A percentile compares a stretch with the other conserved stretches of the same genome.
Conservation (phyloP, 83 land plant species). For the Diphasiastrum complanatum region DNA sequence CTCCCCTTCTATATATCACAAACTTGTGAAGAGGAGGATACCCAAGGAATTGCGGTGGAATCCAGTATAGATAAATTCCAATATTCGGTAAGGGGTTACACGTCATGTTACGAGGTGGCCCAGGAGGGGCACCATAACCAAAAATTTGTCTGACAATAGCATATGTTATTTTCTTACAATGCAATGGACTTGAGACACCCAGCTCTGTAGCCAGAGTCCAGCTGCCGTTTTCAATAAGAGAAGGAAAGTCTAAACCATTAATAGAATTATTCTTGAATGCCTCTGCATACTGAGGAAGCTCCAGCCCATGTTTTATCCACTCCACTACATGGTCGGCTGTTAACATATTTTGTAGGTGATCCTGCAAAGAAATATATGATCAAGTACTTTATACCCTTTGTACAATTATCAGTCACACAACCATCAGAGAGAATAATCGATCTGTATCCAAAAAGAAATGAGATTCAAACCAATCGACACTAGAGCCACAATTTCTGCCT, state of each 20-base stretch:
- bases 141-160: conserved; percentile 38
- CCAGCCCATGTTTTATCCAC: conserved; percentile 41
- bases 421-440: neutral
- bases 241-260: conserved; percentile 35
- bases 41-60: conserved; percentile 19
- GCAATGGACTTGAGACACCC: conserved; percentile 33
- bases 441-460: neutral
- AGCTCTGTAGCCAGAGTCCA: conserved; percentile 26
- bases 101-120: conserved; percentile 11
- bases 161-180: conserved; percentile 31
- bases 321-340: conserved; percentile 38
- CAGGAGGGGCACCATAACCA: conserved; percentile 32
- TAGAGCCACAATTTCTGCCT: neutral
- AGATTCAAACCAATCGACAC: too few relatives aligned
- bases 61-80: conserved; percentile 29
- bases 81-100: conserved; percentile 22
- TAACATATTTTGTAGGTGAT: conserved; percentile 40
- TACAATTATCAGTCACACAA: neutral
- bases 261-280: conserved; percentile 36
- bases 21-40: conserved; percentile 38
- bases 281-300: conserved; percentile 40
- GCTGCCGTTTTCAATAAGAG: conserved; percentile 33
- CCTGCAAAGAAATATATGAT: conserved; percentile 19
- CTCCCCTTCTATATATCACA: conserved; percentile 24
- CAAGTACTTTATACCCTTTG: neutral